Evolutionary conservation across 306 rosid species (phyloP).

Genomic region (Begonia loranthoides): DNA sequence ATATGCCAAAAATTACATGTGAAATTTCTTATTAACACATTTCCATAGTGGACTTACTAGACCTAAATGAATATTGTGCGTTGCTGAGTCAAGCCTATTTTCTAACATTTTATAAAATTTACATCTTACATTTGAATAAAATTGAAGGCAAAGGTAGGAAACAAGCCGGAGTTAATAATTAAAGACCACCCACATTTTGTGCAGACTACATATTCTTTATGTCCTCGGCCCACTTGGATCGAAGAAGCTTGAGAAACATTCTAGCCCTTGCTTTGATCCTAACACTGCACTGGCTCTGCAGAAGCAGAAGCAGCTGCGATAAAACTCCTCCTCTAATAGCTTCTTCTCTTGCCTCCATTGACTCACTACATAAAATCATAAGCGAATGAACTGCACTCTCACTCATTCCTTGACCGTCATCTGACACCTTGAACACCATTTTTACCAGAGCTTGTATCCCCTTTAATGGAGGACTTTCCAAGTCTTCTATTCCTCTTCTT

Average conservation of each 20-base stretch:
- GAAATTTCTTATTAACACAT: too few species aligned
- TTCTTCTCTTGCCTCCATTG: conserved; percentile 39
- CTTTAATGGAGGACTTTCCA: conserved; percentile 15
- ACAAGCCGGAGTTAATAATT: too few species aligned
- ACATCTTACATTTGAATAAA: too few species aligned
- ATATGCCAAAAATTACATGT: too few species aligned
- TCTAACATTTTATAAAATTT: too few species aligned
- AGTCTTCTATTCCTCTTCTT: conserved; percentile 36
- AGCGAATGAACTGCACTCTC: conserved; percentile 55
- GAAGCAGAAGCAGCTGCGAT: conserved; percentile 53
- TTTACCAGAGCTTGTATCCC: conserved; percentile 37
- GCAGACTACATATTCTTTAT: too few species aligned
- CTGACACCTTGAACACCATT: conserved; percentile 59
- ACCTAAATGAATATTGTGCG: too few species aligned
- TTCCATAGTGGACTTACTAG: too few species aligned
- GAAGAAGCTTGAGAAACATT: conserved; percentile 62
- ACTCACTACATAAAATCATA: conserved; percentile 32
- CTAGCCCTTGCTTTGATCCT: conserved; percentile 64
- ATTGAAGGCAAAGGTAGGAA: too few species aligned
- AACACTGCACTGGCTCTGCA: conserved; percentile 57
- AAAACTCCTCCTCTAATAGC: conserved; percentile 52
- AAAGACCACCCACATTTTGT: too few species aligned
- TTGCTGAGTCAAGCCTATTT: too few species aligned
- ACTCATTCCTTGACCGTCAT: conserved; percentile 36
- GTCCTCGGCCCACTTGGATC: conserved; percentile 13